Evolutionary conservation across 371 early-diverging fungal genomes (phyloP).

Genomic region (Syncephalastrum sp.): DNA sequence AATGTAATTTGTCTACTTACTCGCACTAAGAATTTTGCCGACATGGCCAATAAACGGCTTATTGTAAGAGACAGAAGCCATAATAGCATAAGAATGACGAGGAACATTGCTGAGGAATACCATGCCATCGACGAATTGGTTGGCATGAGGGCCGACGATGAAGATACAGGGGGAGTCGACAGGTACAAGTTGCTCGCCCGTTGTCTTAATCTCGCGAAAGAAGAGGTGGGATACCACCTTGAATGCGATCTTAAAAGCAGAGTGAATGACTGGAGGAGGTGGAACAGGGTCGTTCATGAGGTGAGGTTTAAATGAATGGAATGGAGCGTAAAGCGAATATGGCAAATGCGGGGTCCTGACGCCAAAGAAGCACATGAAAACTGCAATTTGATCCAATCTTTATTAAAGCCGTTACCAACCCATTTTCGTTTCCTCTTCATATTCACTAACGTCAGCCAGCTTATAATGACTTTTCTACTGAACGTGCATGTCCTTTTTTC

Average conservation of each 20-base stretch:
- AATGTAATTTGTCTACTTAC: slow-evolving; percentile 32
- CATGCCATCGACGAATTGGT: slow-evolving; percentile 95
- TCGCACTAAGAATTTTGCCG: slow-evolving; percentile 71
- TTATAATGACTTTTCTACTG: too few species aligned
- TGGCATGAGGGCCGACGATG: slow-evolving; percentile 94
- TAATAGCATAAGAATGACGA: slow-evolving; percentile 80
- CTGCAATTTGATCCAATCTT: too few species aligned
- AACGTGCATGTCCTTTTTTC: too few species aligned
- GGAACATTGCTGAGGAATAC: slow-evolving; percentile 74
- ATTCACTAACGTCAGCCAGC: too few species aligned
- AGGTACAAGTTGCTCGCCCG: slow-evolving; percentile 87
- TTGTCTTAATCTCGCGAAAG: slow-evolving; percentile 84
- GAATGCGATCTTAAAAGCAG: slow-evolving; percentile 11
- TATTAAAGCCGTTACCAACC: too few species aligned
- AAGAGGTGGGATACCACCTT: slow-evolving; percentile 59
- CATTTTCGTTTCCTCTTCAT: too few species aligned
- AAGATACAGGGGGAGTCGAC: slow-evolving; percentile 87
- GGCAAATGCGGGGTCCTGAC: too few species aligned
- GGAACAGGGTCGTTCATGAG: not conserved
- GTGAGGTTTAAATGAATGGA: not conserved
- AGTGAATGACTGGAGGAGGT: slow-evolving; percentile 13
- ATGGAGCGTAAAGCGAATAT: too few species aligned
- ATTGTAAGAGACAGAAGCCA: slow-evolving; percentile 83
- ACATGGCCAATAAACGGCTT: slow-evolving; percentile 81
- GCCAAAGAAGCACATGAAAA: too few species aligned